Base-by-base conservation (phyloP, 2,329 filamentous ascomycete species). In the Calonectria montana region DNA sequence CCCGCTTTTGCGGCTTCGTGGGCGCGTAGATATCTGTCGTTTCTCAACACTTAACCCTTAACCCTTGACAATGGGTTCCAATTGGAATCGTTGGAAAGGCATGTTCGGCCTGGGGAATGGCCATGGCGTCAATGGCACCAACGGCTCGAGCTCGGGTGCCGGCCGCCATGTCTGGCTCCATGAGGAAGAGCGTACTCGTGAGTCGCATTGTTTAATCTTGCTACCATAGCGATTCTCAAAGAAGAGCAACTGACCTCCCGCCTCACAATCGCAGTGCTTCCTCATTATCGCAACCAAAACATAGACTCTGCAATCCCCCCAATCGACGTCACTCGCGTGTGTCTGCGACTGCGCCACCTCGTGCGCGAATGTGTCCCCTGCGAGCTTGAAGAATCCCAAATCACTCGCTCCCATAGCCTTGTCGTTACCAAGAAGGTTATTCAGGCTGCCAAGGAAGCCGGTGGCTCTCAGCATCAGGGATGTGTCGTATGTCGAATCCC, bases 311-410 rank as follows among this genome's bases (percentile, higher is more conserved):
- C 93, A 31, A 91, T 96, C 41, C 90, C 94, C 1, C 88, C 96
- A 15, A 87, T 89, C 71, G 93, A 97, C 78, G 96, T 98, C 73
- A 98, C 96, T 73, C 96, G 96, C 81, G 89, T 97, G 68, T 96
- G 96, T 29, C 89, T 99, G 18, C 94, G 95, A 69, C 88, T 99
- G 75, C 97, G 96, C 79, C 95, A 97, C 81, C 91, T 98, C 77
- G 92, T 99, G 78, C 95, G 98, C 83, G 91, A 95, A 81, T 93
- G 95, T 67, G 91, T 99, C 29, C 94, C 96, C 1, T 98, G 94
- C 86, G 97, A 99, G 83, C 88, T 99, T 45, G 93, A 97, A 70
- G 91, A 94, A 80, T 88, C 88, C 6, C 87, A 90, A 68, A 88
- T 99, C 80, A 97, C 94, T 4, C 89, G 88, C 63, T 91, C 96